Conservation (phyloP, 2,329 filamentous ascomycete species). For the Neonectria punicea region DNA sequence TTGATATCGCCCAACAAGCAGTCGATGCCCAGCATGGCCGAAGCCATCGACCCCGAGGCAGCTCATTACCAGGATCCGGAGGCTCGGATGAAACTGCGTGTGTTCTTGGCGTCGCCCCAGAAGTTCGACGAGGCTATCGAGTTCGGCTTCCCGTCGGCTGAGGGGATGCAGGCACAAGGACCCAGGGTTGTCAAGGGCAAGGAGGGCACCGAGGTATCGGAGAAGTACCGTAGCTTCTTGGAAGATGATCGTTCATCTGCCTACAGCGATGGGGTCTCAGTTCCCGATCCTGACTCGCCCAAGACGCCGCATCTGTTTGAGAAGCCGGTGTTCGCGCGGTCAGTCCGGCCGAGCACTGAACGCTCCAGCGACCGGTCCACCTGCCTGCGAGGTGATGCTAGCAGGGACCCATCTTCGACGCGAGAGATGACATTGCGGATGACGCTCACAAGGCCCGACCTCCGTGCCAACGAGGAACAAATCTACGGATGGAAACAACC, state of each 20-base stretch:
- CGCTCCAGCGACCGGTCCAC: slow-evolving; percentile 18
- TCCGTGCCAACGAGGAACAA: slow-evolving; percentile 78
- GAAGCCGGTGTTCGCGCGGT: slow-evolving; percentile 46
- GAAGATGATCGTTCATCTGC: slow-evolving; percentile 67
- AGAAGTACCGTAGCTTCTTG: slow-evolving; percentile 67
- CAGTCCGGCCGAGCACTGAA: slow-evolving; percentile 43
- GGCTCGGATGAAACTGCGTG: slow-evolving; percentile 84
- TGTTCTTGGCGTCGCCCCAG: slow-evolving; percentile 87
- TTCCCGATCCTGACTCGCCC: slow-evolving; percentile 69
- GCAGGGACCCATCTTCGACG: slow-evolving; percentile 65
- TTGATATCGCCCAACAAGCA: slow-evolving; percentile 62
- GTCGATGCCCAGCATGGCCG: slow-evolving; percentile 33
- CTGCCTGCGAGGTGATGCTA: slow-evolving; percentile 51
- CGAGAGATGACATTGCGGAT: slow-evolving; percentile 96
- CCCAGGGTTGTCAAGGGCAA: slow-evolving; percentile 36
- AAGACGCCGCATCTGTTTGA: slow-evolving; percentile 64
- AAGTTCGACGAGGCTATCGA: slow-evolving; percentile 97
- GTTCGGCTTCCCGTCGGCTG: slow-evolving; percentile 84
- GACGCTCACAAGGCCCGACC: slow-evolving; percentile 90
- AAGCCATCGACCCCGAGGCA: slow-evolving; percentile 72
- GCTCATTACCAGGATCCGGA: slow-evolving; percentile 92
- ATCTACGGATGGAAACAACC: slow-evolving; percentile 74
- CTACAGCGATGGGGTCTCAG: slow-evolving; percentile 65
- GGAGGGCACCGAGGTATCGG: slow-evolving; percentile 51
- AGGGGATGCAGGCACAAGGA: slow-evolving; percentile 52